Percentiles rank a stretch among this genome's conserved stretches.
Conservation (phyloP, 2,329 filamentous ascomycete genomes). For the Aspergillus sp. region DNA sequence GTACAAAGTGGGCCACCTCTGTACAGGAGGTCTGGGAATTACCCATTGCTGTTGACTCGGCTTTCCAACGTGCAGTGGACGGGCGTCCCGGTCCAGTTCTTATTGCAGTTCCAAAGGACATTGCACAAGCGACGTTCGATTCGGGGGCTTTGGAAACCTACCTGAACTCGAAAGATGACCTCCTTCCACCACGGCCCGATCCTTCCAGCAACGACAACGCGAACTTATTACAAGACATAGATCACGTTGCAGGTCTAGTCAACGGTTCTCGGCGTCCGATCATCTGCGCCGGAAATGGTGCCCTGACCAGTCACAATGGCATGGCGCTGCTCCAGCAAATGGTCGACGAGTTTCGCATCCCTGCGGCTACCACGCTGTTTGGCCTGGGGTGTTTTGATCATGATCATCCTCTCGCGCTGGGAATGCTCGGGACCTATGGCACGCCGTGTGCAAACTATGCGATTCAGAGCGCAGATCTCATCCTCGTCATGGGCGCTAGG, state of each 20-base stretch:
- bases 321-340: slow-evolving; percentile 73
- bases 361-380: slow-evolving; percentile 89
- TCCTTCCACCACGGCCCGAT: slow-evolving; percentile 62
- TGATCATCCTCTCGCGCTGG: slow-evolving; percentile 82
- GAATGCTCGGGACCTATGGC: slow-evolving; percentile 97
- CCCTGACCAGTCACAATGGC: slow-evolving; percentile 72
- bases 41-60: slow-evolving; percentile 89
- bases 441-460: slow-evolving; percentile 92
- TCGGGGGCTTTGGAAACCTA: slow-evolving; percentile 52
- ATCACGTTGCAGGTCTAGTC: slow-evolving; percentile 74
- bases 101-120: slow-evolving; percentile 89
- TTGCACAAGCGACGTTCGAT: slow-evolving; percentile 79
- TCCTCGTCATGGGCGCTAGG: slow-evolving; percentile 83
- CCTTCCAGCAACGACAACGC: neutral
- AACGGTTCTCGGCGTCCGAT: slow-evolving; percentile 89
- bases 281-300: slow-evolving; percentile 86
- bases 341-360: slow-evolving; percentile 79
- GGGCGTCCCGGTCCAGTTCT: slow-evolving; percentile 91
- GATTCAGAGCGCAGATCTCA: slow-evolving; percentile 90
- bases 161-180: too few species aligned
- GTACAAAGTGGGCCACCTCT: slow-evolving; percentile 98
- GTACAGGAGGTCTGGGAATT: slow-evolving; percentile 87
- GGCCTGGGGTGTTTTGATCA: slow-evolving; percentile 88
- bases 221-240: slow-evolving; percentile 56
- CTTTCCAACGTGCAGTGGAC: slow-evolving; percentile 90